Percentiles rank a stretch among this genome's conserved stretches.
Conservation (phyloP, 2,329 filamentous ascomycete species). For the Colletotrichum gloeosporioides region DNA sequence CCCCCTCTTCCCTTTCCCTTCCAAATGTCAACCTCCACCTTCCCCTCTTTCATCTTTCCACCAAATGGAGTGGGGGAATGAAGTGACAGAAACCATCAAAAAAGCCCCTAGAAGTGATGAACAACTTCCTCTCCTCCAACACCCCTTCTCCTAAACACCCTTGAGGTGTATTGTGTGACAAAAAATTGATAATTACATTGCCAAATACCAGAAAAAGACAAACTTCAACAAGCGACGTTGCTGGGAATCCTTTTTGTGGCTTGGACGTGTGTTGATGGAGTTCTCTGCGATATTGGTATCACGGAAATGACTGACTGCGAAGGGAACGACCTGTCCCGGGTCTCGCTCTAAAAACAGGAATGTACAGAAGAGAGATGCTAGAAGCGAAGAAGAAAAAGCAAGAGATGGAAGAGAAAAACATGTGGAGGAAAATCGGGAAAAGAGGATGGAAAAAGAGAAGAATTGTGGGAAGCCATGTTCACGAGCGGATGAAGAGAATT, state of each 20-base stretch:
- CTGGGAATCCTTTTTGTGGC: neutral
- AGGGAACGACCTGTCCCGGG: slow-evolving; percentile 25
- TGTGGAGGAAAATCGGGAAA: neutral
- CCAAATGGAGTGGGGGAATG: neutral
- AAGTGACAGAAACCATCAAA: neutral
- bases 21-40: neutral
- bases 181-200: slow-evolving; percentile 21
- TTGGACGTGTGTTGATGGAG: neutral
- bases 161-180: neutral
- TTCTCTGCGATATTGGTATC: slow-evolving; percentile 24
- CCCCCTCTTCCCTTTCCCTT: neutral
- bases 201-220: neutral
- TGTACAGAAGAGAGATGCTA: slow-evolving; percentile 24
- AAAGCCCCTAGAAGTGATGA: neutral
- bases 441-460: neutral
- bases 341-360: slow-evolving; percentile 20
- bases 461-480: slow-evolving; percentile 12
- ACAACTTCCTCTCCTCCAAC: neutral
- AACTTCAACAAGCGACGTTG: neutral
- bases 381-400: neutral
- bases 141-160: neutral
- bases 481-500: slow-evolving; percentile 19
- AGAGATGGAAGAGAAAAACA: neutral
- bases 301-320: slow-evolving; percentile 24
- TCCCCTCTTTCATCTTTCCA: neutral